Evolutionary conservation across 257 asterid species (phyloP), one percentile per base, ranked within the genome.

Genomic region (Cordia subcordata): DNA sequence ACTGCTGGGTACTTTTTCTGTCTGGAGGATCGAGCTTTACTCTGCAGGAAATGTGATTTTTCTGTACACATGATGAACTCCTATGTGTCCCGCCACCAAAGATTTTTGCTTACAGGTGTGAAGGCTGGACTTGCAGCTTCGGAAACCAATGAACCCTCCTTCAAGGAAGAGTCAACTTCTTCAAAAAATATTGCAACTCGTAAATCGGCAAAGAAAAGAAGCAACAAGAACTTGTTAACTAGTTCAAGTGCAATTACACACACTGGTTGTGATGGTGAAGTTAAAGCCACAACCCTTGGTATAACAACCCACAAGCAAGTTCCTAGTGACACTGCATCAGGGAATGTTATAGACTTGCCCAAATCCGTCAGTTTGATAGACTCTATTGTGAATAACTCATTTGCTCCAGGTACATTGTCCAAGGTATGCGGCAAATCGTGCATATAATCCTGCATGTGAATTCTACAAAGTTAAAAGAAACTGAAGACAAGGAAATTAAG

Each of bases 21-120:
- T 64, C 47, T 63, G 62, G 64, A 67, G 55, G 64, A 72, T 58
- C 22, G 70, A 66, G 63, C 73, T 10, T 13, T 72, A 23, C 49
- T 67, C 19, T 72, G 77, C 64, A 22, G 77, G 49, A 63, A 58
- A 62, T 72, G 77, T 10, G 77, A 72, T 44, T 33, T 60, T 21
- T 16, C 55, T n/a, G 56, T 61, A 22, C 75, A 73, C 65, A 20
- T 46, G 10, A 19, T 50, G 8, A 55, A 56, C 46, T 13, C 55
- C 3, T 6, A 10, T 8, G 62, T 53, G 3, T 27, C 68, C 0
- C 3, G 13, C 10, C 79, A 64, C 49, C 58, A 15, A 12, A 60
- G 72, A 37, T 46, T 73, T 52, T 22, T 73, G 55, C 51, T 64
- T 21, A 50, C 68, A 3, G 72, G 72, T 18, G 66, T 61, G 13